Base-by-base conservation (phyloP, 495 filamentous ascomycete genomes). In the Penicillium arizonense region DNA sequence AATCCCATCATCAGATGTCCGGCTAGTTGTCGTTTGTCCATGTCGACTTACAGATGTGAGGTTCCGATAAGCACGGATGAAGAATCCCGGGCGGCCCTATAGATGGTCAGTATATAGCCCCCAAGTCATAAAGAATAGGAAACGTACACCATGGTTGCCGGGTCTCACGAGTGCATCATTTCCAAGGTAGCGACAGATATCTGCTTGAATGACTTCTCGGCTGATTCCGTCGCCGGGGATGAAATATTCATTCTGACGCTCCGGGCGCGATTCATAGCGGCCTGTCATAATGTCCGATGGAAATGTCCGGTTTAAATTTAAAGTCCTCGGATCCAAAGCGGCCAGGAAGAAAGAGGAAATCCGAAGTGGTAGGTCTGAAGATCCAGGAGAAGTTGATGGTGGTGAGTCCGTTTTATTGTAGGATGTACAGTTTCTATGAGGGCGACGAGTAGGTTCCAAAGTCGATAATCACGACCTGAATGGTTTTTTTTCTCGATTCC, bases 151-250 rank as follows among this genome's bases (percentile, higher is more conserved):
- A 72, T 91, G 89, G 55, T 76, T 82, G 68, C 89, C 90, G 52
- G 91, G 91, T 68, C 88, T 85, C 59, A 94, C 90, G 58, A 91
- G 82, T 30, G 91, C 91, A 80, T 96, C 91, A 64, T 89, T 89
- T 58, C 91, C 91, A 52, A 96, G 83, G 67, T 94, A 96, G 68
- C 90, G 87, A 77, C 91, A 95, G 54, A 96, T 93, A 74, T 96
- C 91, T 67, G 91, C 88, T 65, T 90, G 89, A 72, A 96, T 94
- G 63, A 96, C 91, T 70, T 96, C 89, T 55, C 91, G 83, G 71
- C 89, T 87, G 70, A 96, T 96, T 62, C 91, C 90, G 58, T 94
- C 88, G 57, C 88, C 89, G 21, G 87, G 87, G 48, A 93, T 84
- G 69, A 95, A 96, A 68, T 90, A 93, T 75, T 89, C 86, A 71